Base-by-base conservation (phyloP, 2,329 filamentous ascomycete genomes). In the Neoarthrinium moseri region DNA sequence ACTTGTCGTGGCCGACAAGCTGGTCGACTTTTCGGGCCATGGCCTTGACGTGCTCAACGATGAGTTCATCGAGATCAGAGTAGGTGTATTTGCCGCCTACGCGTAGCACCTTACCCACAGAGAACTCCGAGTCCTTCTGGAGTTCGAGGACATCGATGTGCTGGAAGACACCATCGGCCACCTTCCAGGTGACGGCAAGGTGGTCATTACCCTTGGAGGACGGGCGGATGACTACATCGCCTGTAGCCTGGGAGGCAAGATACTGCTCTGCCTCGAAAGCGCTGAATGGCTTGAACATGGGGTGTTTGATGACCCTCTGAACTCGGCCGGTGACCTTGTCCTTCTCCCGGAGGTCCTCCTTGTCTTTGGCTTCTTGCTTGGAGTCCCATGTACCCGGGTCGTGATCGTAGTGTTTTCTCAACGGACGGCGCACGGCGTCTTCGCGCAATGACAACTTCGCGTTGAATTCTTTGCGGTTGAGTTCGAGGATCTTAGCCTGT, bases 11-110 rank as follows among this genome's bases (percentile, higher is more conserved):
- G 54, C 86, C 82, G 77, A 90, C 94, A 75, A 99, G 85, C 74
- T 99, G 92, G 55, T 95, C 90, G 42, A 97, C 92, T 77, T 99
- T 99, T 69, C 87, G 89, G 15, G 91, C 88, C 94, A 97, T 99
- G 43, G 91, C 89, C 72, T 96, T 94, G 63, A 99, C 89, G 64
- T 99, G 94, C 61, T 94, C 88, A 62, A 95, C 91, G 56, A 99
- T 97, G 71, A 99, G 70, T 66, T 99, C 94, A 69, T 99, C 94
- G 50, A 99, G 75, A 84, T 99, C 94, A 50, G 84, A 90, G 72
- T 99, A 99, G 6, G 83, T 92, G 69, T 91, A 91, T 65, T 91
- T 92, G 56, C 89, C 88, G 26, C 84, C 87, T 44, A 99, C 89
- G 53, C 89, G 88, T 44, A 99, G 78, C 33, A 86, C 84, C 57